Evolutionary conservation across 2,329 filamentous ascomycete genomes (phyloP), one percentile per base, ranked within the genome.

Genomic region (Diaporthe sp.): DNA sequence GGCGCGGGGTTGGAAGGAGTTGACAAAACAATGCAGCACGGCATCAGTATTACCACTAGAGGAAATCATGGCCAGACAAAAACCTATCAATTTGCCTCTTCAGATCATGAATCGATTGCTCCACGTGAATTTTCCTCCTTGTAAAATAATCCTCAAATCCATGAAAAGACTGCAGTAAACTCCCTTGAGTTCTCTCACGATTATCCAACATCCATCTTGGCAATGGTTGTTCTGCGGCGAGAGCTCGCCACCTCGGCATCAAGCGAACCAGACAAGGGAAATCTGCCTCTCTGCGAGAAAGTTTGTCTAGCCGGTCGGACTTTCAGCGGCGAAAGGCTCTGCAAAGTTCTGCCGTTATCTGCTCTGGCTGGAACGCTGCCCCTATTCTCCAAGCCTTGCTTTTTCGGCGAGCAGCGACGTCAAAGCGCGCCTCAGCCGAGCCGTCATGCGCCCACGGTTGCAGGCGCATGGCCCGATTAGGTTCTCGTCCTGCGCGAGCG

Each of bases 21-120:
- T 17, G 33, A 22, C n/a, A 13, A 66, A 25, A 25, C 1, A 17
- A 12, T 35, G 22, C 15, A 4, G 22, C 3, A n/a, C 7, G 28
- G 45, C 61, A 38, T 22, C 2, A 22, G 12, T 38, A 35, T n/a
- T 9, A 35, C 5, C 3, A 2, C 17, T 52, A 38, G 61, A 54
- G n/a, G n/a, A 68, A 22, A 40, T 40, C n/a, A 58, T 28, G 67
- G 30, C 67, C 38, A 70, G 13, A 45, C 38, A 28, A 70, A 4
- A 70, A 8, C 12, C 52, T 5, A 52, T 2, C 30, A 40, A 22
- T 54, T n/a, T 10, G 30, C 12, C 13, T 40, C 9, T 35, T 38
- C 33, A 17, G 22, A 7, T n/a, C 28, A 54, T 15, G 5, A 25
- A 28, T 13, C 6, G 3, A 19, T 3, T 17, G 13, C 33, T 28